Percentiles rank a stretch among this genome's conserved stretches.
phyloP scores from a whole-genome alignment of 306 rosid species.

The Leucaena leucocephala region DNA sequence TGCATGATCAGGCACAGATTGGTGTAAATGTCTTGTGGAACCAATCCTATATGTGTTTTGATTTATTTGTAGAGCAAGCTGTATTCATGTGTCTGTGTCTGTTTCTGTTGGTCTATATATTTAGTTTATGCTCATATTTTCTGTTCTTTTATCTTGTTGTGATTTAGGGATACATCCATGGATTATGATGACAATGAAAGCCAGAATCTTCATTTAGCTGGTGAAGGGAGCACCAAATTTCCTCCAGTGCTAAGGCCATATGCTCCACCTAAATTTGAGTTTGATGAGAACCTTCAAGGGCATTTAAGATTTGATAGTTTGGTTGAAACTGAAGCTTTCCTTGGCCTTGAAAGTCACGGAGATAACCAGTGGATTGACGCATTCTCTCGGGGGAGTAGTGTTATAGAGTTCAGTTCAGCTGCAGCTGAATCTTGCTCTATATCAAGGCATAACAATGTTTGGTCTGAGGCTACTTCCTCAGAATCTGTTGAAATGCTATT shows the following conservation, averaged over 20 bases:
- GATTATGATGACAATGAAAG: slow-evolving; percentile 99
- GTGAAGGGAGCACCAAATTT: slow-evolving; percentile 86
- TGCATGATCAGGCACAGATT: not conserved
- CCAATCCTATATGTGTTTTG: not conserved
- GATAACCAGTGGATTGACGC: slow-evolving; percentile 89
- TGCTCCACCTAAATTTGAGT: slow-evolving; percentile 91
- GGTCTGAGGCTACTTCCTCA: slow-evolving; percentile 99
- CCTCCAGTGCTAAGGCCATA: slow-evolving; percentile 84
- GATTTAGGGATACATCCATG: slow-evolving; percentile 92
- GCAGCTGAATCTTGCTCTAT: slow-evolving; percentile 73
- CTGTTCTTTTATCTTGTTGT: slow-evolving; percentile 31
- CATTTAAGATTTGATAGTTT: slow-evolving; percentile 92
- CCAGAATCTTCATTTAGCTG: slow-evolving; percentile 97
- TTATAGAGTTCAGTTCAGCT: slow-evolving; percentile 81
- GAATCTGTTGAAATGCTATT: slow-evolving; percentile 85
- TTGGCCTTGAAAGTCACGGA: slow-evolving; percentile 59
- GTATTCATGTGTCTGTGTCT: not conserved
- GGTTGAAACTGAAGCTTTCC: slow-evolving; percentile 72
- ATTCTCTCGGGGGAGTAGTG: slow-evolving; percentile 85
- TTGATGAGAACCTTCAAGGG: slow-evolving; percentile 93
- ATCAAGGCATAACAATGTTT: slow-evolving; percentile 87
- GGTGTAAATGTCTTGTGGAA: not conserved
- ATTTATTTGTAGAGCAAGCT: not conserved
- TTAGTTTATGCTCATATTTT: slow-evolving; percentile 17
- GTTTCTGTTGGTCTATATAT: not conserved